Evolutionary conservation across 495 filamentous ascomycete genomes (phyloP), one percentile per base, ranked within the genome.

Genomic region (Friedmanniomyces endolithicus): DNA sequence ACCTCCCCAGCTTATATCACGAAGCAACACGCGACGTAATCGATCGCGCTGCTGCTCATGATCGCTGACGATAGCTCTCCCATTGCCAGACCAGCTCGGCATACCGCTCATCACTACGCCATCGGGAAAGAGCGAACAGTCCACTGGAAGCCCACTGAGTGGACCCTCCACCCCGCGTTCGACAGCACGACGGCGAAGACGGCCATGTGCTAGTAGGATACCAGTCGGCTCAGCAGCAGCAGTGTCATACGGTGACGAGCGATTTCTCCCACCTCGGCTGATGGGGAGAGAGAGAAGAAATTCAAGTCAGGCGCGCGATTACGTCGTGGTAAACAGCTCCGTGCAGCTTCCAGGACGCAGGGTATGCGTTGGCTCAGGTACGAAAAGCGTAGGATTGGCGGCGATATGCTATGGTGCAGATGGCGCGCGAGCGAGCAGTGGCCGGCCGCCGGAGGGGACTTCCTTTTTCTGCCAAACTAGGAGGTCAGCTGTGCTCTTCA

Each of bases 31-130:
- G 19, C 3, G 24, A 23, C 17, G 44, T 19, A 4, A 14, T 6
- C 44, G 11, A 4, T 27, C 44, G 24, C 17, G 24, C 19, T 27
- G 24, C 12, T 27, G 2, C 47, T 50, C 47, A 50, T 50, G 47
- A 50, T 25, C 47, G 47, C 47, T 35, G 47, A 50, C 34, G 24
- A 50, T 50, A 25, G 34, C 19, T 24, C 19, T 50, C 24, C 33
- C 17, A 14, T 9, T 31, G 25, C 11, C 47, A 35, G 16, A 27
- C n/a, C n/a, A 50, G 29, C 17, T 6, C 47, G 47, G 47, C 47
- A 33, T 50, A 50, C 16, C 47, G 47, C n/a, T 33, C 24, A 33
- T 35, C 29, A 50, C 24, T 50, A 31, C 47, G 47, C 31, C 24
- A 11, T 50, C 6, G 2, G 47, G 47, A 2, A 3, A 50, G 12